phyloP scores from a whole-genome alignment of 1,284 basidiomycete species.

The Trichosporon coremiiforme region DNA sequence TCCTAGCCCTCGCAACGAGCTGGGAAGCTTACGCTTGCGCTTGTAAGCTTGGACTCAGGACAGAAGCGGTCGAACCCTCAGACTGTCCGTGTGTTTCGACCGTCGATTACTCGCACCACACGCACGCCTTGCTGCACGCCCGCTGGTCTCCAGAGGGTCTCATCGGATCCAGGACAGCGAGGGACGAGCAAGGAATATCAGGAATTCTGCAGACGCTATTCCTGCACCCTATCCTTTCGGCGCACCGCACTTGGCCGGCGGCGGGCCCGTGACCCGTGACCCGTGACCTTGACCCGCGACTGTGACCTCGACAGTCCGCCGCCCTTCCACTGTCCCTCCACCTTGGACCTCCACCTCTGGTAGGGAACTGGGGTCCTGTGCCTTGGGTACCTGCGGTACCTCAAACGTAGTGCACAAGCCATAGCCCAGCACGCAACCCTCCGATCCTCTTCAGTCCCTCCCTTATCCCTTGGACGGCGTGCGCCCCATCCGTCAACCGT shows the following conservation, averaged over 20 bases:
- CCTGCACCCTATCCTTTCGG: neutral
- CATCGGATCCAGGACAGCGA: neutral
- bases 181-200: neutral
- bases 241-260: neutral
- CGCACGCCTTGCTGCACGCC: neutral
- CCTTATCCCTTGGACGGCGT: neutral
- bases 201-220: conserved; percentile 3
- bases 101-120: conserved; percentile 11
- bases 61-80: neutral
- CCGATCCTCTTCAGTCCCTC: neutral
- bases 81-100: conserved; percentile 17
- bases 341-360: neutral
- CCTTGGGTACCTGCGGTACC: neutral
- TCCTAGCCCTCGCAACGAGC: neutral
- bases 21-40: conserved; percentile 2
- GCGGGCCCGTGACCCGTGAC: conserved; percentile 10
- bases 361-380: neutral
- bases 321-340: neutral
- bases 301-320: conserved; percentile 8
- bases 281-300: conserved; percentile 1
- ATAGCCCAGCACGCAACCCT: conserved; percentile 3
- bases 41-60: conserved; percentile 14
- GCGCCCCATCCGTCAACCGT: neutral
- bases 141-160: no score
- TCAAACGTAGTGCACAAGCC: neutral